Conservation (phyloP, 2,329 filamentous ascomycete genomes). For the Aspergillus awamori region DNA sequence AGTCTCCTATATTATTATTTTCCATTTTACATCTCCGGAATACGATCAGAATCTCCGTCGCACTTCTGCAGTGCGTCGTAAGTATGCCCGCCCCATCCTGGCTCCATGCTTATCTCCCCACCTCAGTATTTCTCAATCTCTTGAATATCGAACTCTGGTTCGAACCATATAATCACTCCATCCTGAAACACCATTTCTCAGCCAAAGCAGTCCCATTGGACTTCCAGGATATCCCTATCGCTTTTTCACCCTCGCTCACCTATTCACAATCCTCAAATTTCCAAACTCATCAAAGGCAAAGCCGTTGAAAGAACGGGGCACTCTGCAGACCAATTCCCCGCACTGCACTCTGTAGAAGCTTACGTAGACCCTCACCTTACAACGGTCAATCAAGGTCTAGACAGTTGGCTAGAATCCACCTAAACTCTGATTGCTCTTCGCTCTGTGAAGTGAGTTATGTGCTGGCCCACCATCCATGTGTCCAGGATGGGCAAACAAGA, state of each 20-base stretch:
- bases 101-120: background rate
- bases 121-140: background rate
- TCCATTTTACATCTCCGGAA: background rate
- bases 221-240: background rate
- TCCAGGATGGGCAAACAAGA: background rate
- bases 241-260: background rate
- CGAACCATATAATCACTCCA: background rate
- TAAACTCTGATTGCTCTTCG: background rate
- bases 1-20: background rate
- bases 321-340: background rate
- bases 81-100: background rate
- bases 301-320: background rate
- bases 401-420: background rate
- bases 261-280: background rate
- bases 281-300: background rate
- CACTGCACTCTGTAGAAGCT: background rate
- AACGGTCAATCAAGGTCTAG: slow-evolving; percentile 1
- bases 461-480: background rate
- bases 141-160: background rate
- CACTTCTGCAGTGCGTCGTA: background rate
- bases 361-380: background rate
- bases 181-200: slow-evolving; percentile 4
- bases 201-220: slow-evolving; percentile 1
- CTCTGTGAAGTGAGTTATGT: background rate
- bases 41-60: background rate